Base-by-base conservation (phyloP, 768 basidiomycete species). In the Pisolithus sp. region DNA sequence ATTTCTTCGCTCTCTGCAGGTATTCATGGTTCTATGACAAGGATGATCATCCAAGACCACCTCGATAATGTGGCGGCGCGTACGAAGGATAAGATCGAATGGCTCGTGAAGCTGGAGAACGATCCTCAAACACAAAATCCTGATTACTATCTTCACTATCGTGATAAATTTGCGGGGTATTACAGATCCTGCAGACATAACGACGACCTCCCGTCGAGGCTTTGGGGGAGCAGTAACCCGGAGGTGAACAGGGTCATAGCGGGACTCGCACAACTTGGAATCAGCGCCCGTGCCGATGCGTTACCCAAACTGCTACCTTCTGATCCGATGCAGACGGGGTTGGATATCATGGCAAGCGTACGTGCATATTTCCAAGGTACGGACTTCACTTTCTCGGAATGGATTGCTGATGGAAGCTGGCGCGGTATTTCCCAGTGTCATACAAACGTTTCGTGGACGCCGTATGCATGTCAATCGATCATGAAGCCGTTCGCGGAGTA, bases 331-430 rank as follows among this genome's bases (percentile, higher is more conserved):
- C 82, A 81, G 31, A 73, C 77, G 0, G 81, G 81, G 0, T 57
- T 88, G 18, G 57, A 66, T 5, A 84, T 88, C 59, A 87, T 89
- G 84, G 83, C 83, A 0, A 76, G 81, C 49, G 83, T 86, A 2
- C 72, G 83, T 5, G 85, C 82, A 0, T 87, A 88, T 57, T 88
- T 87, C 64, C 83, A 87, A 73, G 86, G 87, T 85, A 58, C 8
- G 60, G n/a, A 49, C 17, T 12, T 13, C 6, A 5, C 3, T 20
- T 30, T 40, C 23, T 40, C 20, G 34, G 21, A 7, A 24, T 7
- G 4, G 45, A 5, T 13, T 5, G 4, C 2, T 1, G 30, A 30
- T 49, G 40, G 17, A 45, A 41, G 39, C 44, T 53, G 37, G 42
- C 15, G 7, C 37, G 21, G 17, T 31, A 8, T 46, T 6, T 15